Evolutionary conservation across 2,329 filamentous ascomycete species (phyloP).

Genomic region (Clarireedia monteithiana): DNA sequence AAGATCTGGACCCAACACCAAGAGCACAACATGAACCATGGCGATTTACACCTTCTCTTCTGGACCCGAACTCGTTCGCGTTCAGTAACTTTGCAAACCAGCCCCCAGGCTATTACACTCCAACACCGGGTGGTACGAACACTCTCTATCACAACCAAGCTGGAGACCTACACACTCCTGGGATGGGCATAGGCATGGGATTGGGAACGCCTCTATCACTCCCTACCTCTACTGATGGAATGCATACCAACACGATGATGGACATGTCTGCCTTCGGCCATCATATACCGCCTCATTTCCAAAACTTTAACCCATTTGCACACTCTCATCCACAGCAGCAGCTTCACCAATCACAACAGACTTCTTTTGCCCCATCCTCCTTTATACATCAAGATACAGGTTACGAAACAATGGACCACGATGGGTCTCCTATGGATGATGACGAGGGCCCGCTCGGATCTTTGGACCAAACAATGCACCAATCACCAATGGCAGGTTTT

Average conservation of each 20-base stretch:
- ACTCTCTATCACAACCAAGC: conserved; percentile 77
- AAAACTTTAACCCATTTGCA: conserved; percentile 64
- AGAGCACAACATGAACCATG: conserved; percentile 73
- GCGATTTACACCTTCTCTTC: conserved; percentile 79
- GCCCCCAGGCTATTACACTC: conserved; percentile 77
- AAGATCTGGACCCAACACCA: conserved; percentile 78
- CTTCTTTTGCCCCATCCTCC: conserved; percentile 65
- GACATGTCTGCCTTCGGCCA: conserved; percentile 58
- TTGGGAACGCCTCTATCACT: conserved; percentile 67
- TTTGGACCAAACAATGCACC: conserved; percentile 53
- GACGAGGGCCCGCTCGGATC: conserved; percentile 43
- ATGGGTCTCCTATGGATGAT: conserved; percentile 59
- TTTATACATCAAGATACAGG: conserved; percentile 76
- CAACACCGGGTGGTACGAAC: conserved; percentile 73
- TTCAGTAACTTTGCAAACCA: conserved; percentile 77
- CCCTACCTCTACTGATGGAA: conserved; percentile 56
- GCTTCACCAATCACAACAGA: conserved; percentile 43
- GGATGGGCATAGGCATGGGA: conserved; percentile 58
- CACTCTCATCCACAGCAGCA: conserved; percentile 41
- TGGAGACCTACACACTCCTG: conserved; percentile 80
- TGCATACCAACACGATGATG: conserved; percentile 53
- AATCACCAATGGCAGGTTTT: conserved; percentile 52
- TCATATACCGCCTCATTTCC: conserved; percentile 49
- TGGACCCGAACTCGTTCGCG: conserved; percentile 77
- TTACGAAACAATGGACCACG: conserved; percentile 73